A percentile compares a stretch with the other conserved stretches of the same genome.
These are phyloP conservation scores for Phlyctochytrium planicorne DNA, from an alignment of 192 early-diverging fungal genomes.

Conservation along the genomic window DNA sequence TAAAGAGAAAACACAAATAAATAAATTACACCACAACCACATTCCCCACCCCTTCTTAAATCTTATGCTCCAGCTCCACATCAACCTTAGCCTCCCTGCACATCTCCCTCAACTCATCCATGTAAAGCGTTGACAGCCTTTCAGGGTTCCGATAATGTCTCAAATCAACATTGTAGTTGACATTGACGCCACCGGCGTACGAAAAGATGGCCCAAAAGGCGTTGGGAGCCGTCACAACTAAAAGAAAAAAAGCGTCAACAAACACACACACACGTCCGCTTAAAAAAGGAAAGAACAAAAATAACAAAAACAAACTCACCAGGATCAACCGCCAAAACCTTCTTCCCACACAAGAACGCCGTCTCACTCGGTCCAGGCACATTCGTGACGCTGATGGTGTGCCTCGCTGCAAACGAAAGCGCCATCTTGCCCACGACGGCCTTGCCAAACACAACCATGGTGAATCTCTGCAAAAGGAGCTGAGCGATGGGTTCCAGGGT, in stretches of 20 bases:
- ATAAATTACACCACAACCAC: too few relatives aligned
- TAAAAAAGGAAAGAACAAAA: background rate
- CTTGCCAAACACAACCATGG: slow-evolving; percentile 1
- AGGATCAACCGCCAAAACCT: slow-evolving; percentile 1
- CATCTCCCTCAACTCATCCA: background rate
- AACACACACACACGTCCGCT: background rate
- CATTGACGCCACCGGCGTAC: background rate
- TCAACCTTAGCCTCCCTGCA: background rate
- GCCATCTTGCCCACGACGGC: background rate
- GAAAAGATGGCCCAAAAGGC: slow-evolving; percentile 1
- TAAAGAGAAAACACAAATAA: too few relatives aligned
- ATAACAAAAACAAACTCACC: slow-evolving; percentile 6
- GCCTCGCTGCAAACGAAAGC: background rate
- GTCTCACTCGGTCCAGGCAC: slow-evolving; percentile 18
- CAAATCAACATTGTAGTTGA: background rate
- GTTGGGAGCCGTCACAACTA: background rate
- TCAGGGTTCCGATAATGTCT: background rate
- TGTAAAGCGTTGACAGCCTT: background rate
- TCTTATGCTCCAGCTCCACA: background rate
- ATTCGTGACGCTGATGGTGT: slow-evolving; percentile 19
- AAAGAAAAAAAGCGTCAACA: too few relatives aligned
- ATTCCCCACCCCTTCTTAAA: too few relatives aligned
- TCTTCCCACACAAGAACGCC: background rate
- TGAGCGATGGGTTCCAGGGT: slow-evolving; percentile 1
- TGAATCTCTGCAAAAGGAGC: background rate